Percentiles rank a stretch among this genome's conserved stretches.
Conservation (phyloP, 768 basidiomycete species). For the Phanerochaete sordida region DNA sequence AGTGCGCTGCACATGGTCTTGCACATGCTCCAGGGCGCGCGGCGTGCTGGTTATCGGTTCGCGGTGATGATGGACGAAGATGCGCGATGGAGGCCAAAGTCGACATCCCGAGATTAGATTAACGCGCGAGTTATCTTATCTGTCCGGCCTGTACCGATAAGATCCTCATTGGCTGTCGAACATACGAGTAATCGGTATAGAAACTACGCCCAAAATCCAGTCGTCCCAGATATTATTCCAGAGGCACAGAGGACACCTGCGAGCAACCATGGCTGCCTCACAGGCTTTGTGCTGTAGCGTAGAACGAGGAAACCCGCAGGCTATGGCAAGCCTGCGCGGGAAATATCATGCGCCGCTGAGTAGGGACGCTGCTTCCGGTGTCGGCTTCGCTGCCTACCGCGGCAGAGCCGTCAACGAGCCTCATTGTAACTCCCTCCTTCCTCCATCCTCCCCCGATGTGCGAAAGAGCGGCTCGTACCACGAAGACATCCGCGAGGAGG, state of each 20-base stretch:
- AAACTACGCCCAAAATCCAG: background rate
- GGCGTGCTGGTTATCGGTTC: background rate
- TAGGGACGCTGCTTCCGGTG: background rate
- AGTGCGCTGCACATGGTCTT: background rate
- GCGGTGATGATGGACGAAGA: background rate
- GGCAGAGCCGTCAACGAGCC: background rate
- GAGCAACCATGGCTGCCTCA: no score
- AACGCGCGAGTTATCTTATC: background rate
- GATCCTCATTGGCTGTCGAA: background rate
- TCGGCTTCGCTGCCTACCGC: background rate
- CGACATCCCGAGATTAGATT: background rate
- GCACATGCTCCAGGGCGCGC: slow-evolving; percentile 1
- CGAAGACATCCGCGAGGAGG: background rate
- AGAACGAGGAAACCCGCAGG: background rate
- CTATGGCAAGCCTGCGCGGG: no score
- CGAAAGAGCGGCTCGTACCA: background rate
- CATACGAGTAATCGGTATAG: background rate
- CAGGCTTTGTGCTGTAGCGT: no score
- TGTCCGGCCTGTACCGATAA: background rate
- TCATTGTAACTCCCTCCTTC: background rate
- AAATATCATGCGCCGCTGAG: slow-evolving; percentile 2
- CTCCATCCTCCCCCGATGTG: background rate
- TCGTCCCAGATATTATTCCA: no score
- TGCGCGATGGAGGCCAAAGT: background rate
- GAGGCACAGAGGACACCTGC: no score